Conservation (phyloP, 1,284 basidiomycete species). For the Puccinia horiana region DNA sequence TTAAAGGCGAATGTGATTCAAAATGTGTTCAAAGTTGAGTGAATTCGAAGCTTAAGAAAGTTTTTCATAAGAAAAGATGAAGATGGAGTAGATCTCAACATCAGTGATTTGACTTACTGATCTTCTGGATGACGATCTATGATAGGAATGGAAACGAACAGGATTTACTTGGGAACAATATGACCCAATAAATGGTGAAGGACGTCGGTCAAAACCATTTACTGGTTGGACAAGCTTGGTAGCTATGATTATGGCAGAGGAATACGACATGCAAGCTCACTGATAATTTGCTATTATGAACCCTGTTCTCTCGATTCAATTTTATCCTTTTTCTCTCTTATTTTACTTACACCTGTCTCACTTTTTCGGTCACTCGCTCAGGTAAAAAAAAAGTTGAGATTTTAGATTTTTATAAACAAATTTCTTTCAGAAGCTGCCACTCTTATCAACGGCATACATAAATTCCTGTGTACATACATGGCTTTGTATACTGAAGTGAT, state of each 20-base stretch:
- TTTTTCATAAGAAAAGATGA: too few species aligned
- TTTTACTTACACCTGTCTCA: too few species aligned
- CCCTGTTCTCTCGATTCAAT: too few species aligned
- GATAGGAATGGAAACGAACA: slow-evolving; percentile 81
- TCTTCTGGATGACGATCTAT: not conserved
- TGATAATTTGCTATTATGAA: not conserved
- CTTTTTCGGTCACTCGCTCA: too few species aligned
- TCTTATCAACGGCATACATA: too few species aligned
- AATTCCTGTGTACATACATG: too few species aligned
- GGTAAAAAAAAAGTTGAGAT: too few species aligned
- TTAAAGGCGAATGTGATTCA: slow-evolving; percentile 77
- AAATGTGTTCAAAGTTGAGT: slow-evolving; percentile 77
- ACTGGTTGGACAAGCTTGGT: slow-evolving; percentile 57
- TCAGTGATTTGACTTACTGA: not conserved
- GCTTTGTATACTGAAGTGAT: too few species aligned
- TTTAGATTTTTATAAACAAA: too few species aligned
- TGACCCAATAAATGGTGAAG: slow-evolving; percentile 76
- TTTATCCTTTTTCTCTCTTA: too few species aligned
- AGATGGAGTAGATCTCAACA: not conserved
- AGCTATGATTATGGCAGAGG: slow-evolving; percentile 57
- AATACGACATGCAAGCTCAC: slow-evolving; percentile 51
- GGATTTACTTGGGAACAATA: slow-evolving; percentile 98
- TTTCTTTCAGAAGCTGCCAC: too few species aligned
- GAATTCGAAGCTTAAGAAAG: too few species aligned
- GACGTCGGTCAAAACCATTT: slow-evolving; percentile 69